Conservation (phyloP, 257 asterid species). For the Jaltomata sinuosa region DNA sequence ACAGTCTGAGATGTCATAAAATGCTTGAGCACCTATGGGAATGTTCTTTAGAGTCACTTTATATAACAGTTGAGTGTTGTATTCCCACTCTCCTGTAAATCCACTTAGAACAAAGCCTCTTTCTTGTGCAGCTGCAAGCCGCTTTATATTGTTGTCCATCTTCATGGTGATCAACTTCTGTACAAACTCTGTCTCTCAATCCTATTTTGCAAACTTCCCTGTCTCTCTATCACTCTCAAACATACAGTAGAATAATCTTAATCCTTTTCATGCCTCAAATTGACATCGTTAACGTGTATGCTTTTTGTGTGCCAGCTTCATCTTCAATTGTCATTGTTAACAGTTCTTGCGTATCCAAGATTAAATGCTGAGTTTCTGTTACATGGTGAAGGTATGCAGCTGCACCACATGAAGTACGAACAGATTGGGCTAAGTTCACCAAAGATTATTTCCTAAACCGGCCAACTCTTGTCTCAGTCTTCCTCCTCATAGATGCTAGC, state of each 20-base stretch:
- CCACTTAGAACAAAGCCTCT: neutral
- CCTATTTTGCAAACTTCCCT: neutral
- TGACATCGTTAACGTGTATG: neutral
- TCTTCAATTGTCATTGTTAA: neutral
- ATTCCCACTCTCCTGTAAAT: neutral
- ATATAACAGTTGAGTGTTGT: neutral
- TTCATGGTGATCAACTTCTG: neutral
- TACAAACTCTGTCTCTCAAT: neutral
- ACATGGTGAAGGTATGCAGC: slow-evolving; percentile 56
- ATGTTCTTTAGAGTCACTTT: neutral
- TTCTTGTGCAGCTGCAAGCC: neutral
- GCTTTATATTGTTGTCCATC: neutral
- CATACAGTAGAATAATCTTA: neutral
- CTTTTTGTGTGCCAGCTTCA: neutral
- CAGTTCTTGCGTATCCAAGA: neutral
- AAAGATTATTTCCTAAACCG: slow-evolving; percentile 87
- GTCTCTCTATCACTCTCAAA: neutral
- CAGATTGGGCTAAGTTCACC: slow-evolving; percentile 89
- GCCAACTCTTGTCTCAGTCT: slow-evolving; percentile 90
- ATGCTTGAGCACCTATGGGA: neutral
- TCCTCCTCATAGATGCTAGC: slow-evolving; percentile 95
- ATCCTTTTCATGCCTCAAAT: slow-evolving; percentile 1
- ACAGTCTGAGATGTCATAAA: neutral
- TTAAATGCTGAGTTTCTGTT: neutral
- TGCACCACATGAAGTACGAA: slow-evolving; percentile 88